These are phyloP conservation scores for Tetrahymena thermophila DNA, from an alignment of 73 alveolate species.

Conservation along the genomic window DNA sequence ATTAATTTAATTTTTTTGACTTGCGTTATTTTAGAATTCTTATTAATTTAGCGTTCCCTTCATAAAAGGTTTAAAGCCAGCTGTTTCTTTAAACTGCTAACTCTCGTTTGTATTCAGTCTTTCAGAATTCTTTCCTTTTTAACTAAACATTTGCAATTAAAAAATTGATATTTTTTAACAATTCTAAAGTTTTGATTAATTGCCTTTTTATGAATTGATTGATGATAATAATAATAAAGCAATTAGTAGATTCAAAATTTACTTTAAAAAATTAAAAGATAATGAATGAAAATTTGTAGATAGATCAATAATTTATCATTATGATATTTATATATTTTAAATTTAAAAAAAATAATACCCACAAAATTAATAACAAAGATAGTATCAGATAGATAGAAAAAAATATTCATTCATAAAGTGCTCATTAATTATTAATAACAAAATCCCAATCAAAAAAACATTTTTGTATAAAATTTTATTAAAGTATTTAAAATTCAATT, in stretches of 20 bases:
- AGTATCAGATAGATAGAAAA: not conserved
- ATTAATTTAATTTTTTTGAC: not conserved
- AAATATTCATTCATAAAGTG: too few relatives aligned
- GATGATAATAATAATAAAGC: not conserved
- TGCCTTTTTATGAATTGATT: not conserved
- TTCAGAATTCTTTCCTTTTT: not conserved
- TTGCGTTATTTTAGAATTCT: not conserved
- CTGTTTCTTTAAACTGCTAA: not conserved
- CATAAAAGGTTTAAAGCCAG: not conserved
- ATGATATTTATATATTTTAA: too few relatives aligned
- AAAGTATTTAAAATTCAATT: too few relatives aligned
- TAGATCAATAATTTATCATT: not conserved
- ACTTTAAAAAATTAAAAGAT: not conserved
- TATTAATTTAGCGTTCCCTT: not conserved
- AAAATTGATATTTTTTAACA: not conserved
- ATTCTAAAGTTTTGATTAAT: not conserved
- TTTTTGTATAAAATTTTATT: too few relatives aligned
- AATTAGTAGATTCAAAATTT: not conserved
- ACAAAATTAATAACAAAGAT: not conserved
- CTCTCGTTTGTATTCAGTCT: not conserved
- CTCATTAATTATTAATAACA: too few relatives aligned
- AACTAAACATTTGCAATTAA: not conserved
- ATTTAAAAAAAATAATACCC: not conserved
- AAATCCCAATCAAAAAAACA: too few relatives aligned
- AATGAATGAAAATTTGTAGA: not conserved